Conservation (phyloP, 495 filamentous ascomycete species). For the Penicillium cataractarum region DNA sequence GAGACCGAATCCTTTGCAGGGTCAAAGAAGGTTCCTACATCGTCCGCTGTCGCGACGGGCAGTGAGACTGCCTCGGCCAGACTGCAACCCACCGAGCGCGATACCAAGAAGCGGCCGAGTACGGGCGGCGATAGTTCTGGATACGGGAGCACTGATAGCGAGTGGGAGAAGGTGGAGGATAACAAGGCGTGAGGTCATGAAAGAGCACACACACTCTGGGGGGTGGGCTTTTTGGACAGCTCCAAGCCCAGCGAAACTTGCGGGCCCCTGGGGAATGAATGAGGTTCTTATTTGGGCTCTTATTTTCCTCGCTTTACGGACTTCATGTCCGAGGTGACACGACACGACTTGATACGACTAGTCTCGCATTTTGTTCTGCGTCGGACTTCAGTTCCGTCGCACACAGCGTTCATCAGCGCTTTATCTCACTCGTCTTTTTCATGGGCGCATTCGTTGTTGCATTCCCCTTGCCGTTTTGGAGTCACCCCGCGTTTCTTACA, state of each 20-base stretch:
- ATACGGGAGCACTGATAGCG: constrained; percentile 58
- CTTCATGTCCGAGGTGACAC: neutral
- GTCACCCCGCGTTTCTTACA: neutral
- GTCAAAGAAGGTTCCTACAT: constrained; percentile 19
- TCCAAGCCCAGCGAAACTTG: neutral
- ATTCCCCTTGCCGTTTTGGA: neutral
- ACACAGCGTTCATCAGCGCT: neutral
- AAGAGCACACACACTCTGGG: neutral
- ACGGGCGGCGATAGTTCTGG: constrained; percentile 51
- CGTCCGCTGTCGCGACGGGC: constrained; percentile 26
- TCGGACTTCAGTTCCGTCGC: constrained; percentile 1
- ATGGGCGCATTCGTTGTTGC: neutral
- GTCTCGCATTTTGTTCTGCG: neutral
- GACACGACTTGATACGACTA: constrained; percentile 3
- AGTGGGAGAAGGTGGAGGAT: constrained; percentile 60
- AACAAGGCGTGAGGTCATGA: constrained; percentile 14
- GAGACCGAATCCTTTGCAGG: constrained; percentile 47
- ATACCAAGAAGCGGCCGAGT: constrained; percentile 46
- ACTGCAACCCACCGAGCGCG: constrained; percentile 37
- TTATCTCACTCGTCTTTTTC: neutral
- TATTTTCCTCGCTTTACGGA: neutral
- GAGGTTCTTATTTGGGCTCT: neutral
- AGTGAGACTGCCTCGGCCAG: constrained; percentile 29
- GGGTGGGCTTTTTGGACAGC: neutral
- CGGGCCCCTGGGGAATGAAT: neutral